These are phyloP conservation scores for Solanum bukasovii DNA, from an alignment of 257 asterid species.

Conservation along the genomic window DNA sequence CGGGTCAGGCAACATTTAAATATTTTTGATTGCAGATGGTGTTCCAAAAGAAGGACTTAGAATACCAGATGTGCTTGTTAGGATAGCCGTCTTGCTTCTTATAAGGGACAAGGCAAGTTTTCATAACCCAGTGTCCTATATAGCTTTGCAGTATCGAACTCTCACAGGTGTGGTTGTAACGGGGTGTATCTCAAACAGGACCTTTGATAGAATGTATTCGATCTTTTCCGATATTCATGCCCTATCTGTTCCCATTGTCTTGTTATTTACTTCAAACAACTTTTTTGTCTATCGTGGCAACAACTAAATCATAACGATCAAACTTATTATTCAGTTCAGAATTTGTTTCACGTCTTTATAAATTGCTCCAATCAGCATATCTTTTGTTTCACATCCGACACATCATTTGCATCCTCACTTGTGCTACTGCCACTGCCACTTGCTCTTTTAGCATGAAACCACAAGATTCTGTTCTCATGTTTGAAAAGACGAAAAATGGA, in stretches of 20 bases:
- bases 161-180: neutral
- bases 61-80: constrained; percentile 77
- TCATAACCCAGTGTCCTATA: neutral
- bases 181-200: neutral
- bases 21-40: constrained; percentile 60
- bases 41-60: constrained; percentile 96
- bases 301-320: neutral
- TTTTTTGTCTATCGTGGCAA: neutral
- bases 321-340: neutral
- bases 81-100: constrained; percentile 62
- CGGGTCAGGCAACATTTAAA: constrained; percentile 6
- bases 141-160: neutral
- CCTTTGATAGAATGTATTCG: neutral
- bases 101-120: constrained; percentile 68
- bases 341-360: neutral
- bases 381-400: neutral
- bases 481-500: neutral
- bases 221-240: neutral
- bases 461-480: neutral
- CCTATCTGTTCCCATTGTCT: neutral
- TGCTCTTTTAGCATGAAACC: neutral
- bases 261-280: neutral
- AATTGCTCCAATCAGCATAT: neutral
- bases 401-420: neutral
- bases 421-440: neutral